A percentile compares a stretch with the other conserved stretches of the same genome.
Evolutionary conservation across 1,284 basidiomycete species (phyloP).

Genomic region (Cerrena zonata): DNA sequence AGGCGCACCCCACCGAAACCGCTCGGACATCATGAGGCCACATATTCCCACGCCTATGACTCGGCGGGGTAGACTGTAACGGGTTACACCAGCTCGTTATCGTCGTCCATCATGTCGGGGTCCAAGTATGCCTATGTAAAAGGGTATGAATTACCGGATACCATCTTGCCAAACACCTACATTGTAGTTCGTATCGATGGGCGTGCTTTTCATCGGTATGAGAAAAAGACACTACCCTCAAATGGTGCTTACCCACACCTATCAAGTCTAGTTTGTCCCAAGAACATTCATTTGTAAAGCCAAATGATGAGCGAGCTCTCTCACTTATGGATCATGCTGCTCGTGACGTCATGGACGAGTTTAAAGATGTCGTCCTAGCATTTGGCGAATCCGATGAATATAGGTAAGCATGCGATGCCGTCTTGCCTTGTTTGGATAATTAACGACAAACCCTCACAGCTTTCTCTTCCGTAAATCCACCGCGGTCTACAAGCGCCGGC

Average conservation of each 20-base stretch:
- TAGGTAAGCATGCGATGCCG: slow-evolving; percentile 52
- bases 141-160: slow-evolving; percentile 85
- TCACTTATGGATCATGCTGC: slow-evolving; percentile 92
- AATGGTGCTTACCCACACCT: background rate
- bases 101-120: slow-evolving; percentile 69
- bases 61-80: background rate
- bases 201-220: slow-evolving; percentile 88
- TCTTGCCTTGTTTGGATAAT: background rate
- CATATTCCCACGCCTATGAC: slow-evolving; percentile 4
- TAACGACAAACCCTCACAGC: slow-evolving; percentile 35
- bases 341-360: slow-evolving; percentile 73
- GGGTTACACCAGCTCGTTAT: background rate
- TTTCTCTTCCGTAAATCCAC: slow-evolving; percentile 81
- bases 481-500: slow-evolving; percentile 76
- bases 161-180: slow-evolving; percentile 78
- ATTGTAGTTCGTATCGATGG: slow-evolving; percentile 89
- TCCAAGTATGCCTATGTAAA: slow-evolving; percentile 89
- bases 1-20: slow-evolving; percentile 5
- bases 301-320: slow-evolving; percentile 85
- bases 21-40: background rate
- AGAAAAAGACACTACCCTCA: too few species aligned
- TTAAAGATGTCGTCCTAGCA: slow-evolving; percentile 76
- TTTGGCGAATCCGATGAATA: slow-evolving; percentile 98
- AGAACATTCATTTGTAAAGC: slow-evolving; percentile 79
- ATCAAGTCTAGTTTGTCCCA: slow-evolving; percentile 68